Evolutionary conservation across 352 stramenopile genomes (phyloP).

Genomic region (Pythium plurisporium): DNA sequence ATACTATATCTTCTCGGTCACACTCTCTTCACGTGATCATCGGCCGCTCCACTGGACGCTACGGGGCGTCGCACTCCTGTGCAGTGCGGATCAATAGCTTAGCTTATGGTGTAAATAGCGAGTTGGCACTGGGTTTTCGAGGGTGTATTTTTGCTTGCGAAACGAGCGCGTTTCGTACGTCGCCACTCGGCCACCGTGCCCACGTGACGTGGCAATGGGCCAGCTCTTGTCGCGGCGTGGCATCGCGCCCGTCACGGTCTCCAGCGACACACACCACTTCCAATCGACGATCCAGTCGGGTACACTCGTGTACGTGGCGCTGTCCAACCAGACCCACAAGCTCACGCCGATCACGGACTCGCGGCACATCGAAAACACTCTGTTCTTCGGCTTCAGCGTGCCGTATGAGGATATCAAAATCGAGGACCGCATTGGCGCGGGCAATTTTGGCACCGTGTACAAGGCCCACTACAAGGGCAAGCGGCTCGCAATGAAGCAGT

Average conservation of each 20-base stretch:
- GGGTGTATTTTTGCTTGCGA: constrained; percentile 4
- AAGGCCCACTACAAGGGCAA: constrained; percentile 74
- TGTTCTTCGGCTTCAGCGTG: constrained; percentile 71
- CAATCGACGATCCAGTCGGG: constrained; percentile 57
- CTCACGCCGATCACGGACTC: constrained; percentile 56
- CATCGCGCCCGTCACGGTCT: constrained; percentile 48
- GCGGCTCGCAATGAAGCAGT: constrained; percentile 61
- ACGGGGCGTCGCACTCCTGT: constrained; percentile 91
- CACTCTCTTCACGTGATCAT: constrained; percentile 83
- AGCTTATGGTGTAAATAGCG: constrained; percentile 2
- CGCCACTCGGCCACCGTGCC: too few species aligned
- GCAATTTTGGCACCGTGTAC: constrained; percentile 80
- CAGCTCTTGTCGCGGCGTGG: constrained; percentile 36
- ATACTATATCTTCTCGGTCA: constrained; percentile 98
- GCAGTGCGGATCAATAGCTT: constrained; percentile 86
- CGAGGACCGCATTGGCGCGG: constrained; percentile 58
- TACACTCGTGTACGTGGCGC: constrained; percentile 65
- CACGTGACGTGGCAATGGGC: constrained; percentile 29
- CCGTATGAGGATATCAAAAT: constrained; percentile 63
- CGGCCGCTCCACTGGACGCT: constrained; percentile 93
- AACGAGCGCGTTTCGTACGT: background rate
- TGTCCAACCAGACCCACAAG: constrained; percentile 63
- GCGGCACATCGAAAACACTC: constrained; percentile 39
- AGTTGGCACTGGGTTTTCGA: background rate
- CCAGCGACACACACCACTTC: constrained; percentile 57